phyloP scores from a whole-genome alignment of 345 rosid genomes.

The Rhodomyrtus tomentosa region DNA sequence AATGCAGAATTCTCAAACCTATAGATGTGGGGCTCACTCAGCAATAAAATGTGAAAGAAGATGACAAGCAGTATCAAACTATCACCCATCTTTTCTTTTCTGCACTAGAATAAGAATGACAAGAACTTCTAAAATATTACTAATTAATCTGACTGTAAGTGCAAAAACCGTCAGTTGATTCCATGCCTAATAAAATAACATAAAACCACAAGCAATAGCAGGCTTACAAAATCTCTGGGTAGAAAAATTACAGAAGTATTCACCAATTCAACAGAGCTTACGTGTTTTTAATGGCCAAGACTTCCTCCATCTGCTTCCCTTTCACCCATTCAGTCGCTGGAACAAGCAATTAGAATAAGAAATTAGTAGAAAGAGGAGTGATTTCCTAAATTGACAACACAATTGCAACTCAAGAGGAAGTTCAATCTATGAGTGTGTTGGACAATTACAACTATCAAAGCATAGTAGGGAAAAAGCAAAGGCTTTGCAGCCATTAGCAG shows the following conservation, averaged over 20 bases:
- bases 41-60: background rate
- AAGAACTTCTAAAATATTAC: background rate
- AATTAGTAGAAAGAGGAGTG: background rate
- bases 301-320: constrained; percentile 90
- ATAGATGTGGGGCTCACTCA: background rate
- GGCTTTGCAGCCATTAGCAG: background rate
- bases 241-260: background rate
- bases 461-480: background rate
- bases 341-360: background rate
- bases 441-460: background rate
- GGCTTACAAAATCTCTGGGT: background rate
- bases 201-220: background rate
- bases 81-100: background rate
- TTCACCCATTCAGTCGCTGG: constrained; percentile 99
- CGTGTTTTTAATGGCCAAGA: constrained; percentile 87
- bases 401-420: background rate
- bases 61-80: background rate
- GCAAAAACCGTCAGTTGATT: background rate
- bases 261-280: constrained; percentile 18
- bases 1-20: background rate
- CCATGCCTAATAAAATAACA: background rate
- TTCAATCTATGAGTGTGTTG: background rate
- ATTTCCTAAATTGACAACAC: background rate
- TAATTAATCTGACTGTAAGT: background rate
- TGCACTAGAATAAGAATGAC: background rate